phyloP scores from a whole-genome alignment of 345 rosid species.

The Eucalyptus sp. region DNA sequence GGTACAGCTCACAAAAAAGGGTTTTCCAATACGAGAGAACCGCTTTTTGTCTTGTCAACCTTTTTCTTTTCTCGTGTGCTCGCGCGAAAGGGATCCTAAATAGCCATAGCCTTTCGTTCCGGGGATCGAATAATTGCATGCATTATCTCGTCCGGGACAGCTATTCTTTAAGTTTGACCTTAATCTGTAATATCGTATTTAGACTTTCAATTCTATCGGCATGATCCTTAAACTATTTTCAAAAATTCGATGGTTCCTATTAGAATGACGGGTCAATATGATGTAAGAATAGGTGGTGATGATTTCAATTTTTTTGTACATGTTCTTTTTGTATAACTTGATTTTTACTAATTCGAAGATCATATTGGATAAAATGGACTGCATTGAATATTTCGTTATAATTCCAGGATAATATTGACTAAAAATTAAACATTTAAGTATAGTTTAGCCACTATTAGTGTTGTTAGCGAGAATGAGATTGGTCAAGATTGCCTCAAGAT shows the following conservation, averaged over 20 bases:
- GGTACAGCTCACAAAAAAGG: not conserved
- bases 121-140: not conserved
- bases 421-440: not conserved
- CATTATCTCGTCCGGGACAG: not conserved
- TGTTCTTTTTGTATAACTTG: not conserved
- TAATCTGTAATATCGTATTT: accelerated
- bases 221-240: not conserved
- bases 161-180: not conserved
- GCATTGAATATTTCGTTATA: not conserved
- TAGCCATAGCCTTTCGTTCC: not conserved
- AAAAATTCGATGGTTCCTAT: not conserved
- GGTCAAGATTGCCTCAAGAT: not conserved
- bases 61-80: not conserved
- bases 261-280: not conserved
- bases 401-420: not conserved
- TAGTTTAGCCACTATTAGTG: not conserved
- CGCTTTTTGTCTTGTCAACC: not conserved
- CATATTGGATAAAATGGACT: not conserved
- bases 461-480: not conserved
- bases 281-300: not conserved
- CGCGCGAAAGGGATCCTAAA: not conserved
- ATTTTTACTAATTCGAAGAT: not conserved
- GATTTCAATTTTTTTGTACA: not conserved
- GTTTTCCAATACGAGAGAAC: not conserved
- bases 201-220: accelerated